Evolutionary conservation across 1,139 yeast species (phyloP).

Genomic region (Magnusiomyces suaveolens): DNA sequence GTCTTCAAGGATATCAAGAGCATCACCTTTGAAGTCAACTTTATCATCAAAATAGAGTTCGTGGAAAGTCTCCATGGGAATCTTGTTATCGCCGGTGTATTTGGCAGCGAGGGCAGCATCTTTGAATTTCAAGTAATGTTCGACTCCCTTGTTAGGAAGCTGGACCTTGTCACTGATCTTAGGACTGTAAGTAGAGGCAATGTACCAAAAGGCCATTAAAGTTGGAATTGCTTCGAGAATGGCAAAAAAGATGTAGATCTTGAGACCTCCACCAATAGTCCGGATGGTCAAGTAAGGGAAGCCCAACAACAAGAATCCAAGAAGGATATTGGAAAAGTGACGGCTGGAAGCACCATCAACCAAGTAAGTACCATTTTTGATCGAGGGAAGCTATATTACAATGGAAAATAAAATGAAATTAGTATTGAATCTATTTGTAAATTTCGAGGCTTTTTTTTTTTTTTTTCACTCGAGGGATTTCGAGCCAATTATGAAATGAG

Average conservation of each 20-base stretch:
- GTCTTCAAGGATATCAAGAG: constrained; percentile 71
- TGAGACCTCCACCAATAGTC: constrained; percentile 65
- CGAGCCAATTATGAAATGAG: no score
- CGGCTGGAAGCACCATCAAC: constrained; percentile 88
- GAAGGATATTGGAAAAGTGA: constrained; percentile 57
- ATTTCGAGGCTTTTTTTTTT: no score
- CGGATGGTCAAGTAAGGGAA: constrained; percentile 58
- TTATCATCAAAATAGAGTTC: constrained; percentile 77
- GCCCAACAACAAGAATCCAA: constrained; percentile 44
- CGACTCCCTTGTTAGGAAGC: constrained; percentile 70
- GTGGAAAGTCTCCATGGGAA: constrained; percentile 90
- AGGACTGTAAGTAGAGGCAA: constrained; percentile 69
- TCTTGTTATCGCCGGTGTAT: constrained; percentile 64
- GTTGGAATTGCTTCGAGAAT: constrained; percentile 54
- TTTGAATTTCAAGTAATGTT: constrained; percentile 73
- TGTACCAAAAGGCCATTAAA: constrained; percentile 76
- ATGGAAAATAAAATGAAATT: background rate
- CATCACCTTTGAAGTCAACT: constrained; percentile 82
- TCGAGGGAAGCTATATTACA: constrained; percentile 47
- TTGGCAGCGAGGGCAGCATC: constrained; percentile 61
- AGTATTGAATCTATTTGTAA: no score
- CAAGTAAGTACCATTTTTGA: constrained; percentile 77
- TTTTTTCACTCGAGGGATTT: no score
- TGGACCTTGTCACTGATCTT: constrained; percentile 69
- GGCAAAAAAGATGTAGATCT: constrained; percentile 45